phyloP scores from a whole-genome alignment of 2,329 filamentous ascomycete species.

The Chaetothyriales sp. region DNA sequence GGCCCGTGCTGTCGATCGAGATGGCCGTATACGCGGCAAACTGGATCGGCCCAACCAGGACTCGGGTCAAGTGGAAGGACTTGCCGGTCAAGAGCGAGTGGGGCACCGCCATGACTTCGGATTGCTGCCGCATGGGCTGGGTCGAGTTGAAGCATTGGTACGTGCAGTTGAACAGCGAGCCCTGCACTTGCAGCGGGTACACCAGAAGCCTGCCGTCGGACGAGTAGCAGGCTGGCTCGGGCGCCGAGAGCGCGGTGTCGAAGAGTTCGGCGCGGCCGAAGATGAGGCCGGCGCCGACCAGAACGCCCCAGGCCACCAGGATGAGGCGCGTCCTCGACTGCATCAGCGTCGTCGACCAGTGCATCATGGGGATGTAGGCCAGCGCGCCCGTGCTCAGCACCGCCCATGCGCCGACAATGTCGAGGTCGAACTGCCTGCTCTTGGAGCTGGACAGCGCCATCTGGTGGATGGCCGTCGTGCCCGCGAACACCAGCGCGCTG shows the following conservation, averaged over 20 bases:
- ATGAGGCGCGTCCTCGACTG: conserved; percentile 15
- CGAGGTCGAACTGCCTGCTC: conserved; percentile 15
- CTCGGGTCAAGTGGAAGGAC: conserved; percentile 10
- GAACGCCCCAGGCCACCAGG: conserved; percentile 16
- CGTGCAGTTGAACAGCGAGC: conserved; percentile 19
- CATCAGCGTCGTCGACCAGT: conserved; percentile 18
- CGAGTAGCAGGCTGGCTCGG: conserved; percentile 18
- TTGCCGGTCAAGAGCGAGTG: conserved; percentile 10
- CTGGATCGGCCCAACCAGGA: conserved; percentile 16
- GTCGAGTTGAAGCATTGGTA: conserved; percentile 18
- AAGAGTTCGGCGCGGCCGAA: conserved; percentile 14
- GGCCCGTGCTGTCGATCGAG: conserved; percentile 11
- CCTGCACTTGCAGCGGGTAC: conserved; percentile 10
- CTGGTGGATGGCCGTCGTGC: conserved; percentile 19
- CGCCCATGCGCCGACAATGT: conserved; percentile 19
- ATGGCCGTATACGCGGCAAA: conserved; percentile 18
- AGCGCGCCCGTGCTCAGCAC: conserved; percentile 18
- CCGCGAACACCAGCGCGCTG: conserved; percentile 20
- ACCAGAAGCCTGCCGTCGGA: conserved; percentile 14
- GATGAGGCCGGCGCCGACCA: conserved; percentile 15
- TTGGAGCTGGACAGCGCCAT: conserved; percentile 17
- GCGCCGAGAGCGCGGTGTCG: conserved; percentile 7
- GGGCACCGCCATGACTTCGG: conserved; percentile 17
- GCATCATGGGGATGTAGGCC: conserved; percentile 18
- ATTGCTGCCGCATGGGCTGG: conserved; percentile 15